Evolutionary conservation across 495 filamentous ascomycete species (phyloP).

Genomic region (Aspergillus heteromorphus): DNA sequence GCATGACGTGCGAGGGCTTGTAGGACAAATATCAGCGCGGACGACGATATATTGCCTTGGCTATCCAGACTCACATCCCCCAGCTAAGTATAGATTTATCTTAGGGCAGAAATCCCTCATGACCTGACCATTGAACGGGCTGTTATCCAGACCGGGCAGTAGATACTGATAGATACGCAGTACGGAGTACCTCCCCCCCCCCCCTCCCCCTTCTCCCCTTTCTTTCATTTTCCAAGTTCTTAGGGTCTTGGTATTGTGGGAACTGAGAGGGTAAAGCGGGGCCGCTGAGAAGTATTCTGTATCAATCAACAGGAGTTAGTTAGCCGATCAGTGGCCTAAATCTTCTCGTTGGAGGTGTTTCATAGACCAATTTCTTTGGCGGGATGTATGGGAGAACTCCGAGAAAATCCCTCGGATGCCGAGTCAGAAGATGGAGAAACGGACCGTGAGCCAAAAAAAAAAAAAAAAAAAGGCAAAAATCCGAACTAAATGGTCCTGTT

Average conservation of each 20-base stretch:
- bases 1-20: too few species aligned
- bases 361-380: not conserved
- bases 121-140: not conserved
- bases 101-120: not conserved
- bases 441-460: not conserved
- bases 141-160: not conserved
- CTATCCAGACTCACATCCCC: too few species aligned
- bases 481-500: too few species aligned
- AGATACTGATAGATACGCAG: not conserved
- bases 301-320: constrained; percentile 14
- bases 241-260: constrained; percentile 10
- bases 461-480: not conserved
- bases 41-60: too few species aligned
- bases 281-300: constrained; percentile 5
- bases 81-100: not conserved
- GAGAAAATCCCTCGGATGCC: constrained; percentile 2
- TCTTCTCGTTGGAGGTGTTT: not conserved
- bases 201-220: too few species aligned
- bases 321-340: constrained; percentile 2
- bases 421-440: not conserved
- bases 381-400: not conserved
- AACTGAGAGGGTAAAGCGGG: not conserved
- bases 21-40: too few species aligned
- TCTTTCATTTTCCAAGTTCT: not conserved
- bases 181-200: too few species aligned